Percentiles rank a stretch among this genome's conserved stretches.
These are phyloP conservation scores for Sarocladium kiliense DNA, from an alignment of 2,329 filamentous ascomycete genomes.

Conservation along the genomic window DNA sequence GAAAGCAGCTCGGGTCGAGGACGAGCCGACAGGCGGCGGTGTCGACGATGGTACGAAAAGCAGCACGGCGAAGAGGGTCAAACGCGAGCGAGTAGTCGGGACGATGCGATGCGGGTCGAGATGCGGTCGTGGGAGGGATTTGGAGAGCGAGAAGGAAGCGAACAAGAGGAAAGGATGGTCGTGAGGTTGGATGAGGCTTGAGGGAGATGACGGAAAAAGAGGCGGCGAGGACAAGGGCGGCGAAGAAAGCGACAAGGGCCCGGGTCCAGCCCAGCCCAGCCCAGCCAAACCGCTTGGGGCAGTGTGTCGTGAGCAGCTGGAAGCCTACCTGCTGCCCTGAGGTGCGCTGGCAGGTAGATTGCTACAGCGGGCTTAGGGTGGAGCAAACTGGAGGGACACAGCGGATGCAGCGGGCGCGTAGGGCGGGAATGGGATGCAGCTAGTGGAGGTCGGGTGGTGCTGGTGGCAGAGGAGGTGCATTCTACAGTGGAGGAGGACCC, in stretches of 20 bases:
- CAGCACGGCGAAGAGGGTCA: neutral
- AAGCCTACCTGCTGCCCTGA: no score
- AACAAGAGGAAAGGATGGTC: neutral
- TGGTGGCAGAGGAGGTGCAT: no score
- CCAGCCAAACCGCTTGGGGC: neutral
- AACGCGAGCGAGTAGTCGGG: neutral
- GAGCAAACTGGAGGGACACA: neutral
- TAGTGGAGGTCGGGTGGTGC: no score
- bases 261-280: neutral
- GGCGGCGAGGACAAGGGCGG: neutral
- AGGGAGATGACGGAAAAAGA: conserved; percentile 9
- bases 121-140: neutral
- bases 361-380: no score
- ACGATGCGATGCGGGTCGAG: neutral
- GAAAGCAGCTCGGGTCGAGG: neutral
- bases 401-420: neutral
- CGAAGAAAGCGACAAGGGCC: no score
- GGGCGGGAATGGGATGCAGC: neutral
- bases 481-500: no score
- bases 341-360: no score
- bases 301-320: neutral
- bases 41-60: neutral
- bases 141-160: neutral
- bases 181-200: conserved; percentile 5
- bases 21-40: conserved; percentile 1